Conservation (phyloP, 2,329 filamentous ascomycete species). For the Colletotrichum abscissum region DNA sequence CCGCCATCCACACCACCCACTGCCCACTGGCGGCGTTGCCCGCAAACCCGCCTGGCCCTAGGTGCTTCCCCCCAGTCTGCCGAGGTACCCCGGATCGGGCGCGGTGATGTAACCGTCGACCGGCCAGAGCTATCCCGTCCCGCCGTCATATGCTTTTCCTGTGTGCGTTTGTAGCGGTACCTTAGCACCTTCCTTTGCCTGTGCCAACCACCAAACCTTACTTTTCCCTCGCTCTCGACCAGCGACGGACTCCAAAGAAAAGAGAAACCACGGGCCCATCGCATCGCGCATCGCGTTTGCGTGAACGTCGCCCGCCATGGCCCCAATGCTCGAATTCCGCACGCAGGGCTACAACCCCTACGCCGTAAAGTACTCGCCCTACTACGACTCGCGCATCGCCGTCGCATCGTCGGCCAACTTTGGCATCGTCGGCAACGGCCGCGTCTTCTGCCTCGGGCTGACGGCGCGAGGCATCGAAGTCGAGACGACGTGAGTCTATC, state of each 20-base stretch:
- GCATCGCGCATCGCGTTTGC: neutral
- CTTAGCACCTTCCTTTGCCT: neutral
- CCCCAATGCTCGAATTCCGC: constrained; percentile 88
- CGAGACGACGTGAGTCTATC: constrained; percentile 75
- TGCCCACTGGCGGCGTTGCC: neutral
- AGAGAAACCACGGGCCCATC: neutral
- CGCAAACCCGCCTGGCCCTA: neutral
- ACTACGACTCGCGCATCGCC: constrained; percentile 94
- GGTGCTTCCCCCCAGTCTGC: constrained; percentile 17
- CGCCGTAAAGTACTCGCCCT: constrained; percentile 97
- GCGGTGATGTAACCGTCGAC: constrained; percentile 26
- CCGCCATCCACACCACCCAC: constrained; percentile 8
- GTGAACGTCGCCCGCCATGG: constrained; percentile 44
- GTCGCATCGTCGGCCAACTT: constrained; percentile 95
- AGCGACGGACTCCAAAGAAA: neutral
- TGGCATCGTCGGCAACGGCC: constrained; percentile 95
- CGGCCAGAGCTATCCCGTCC: constrained; percentile 30
- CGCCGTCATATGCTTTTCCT: constrained; percentile 24
- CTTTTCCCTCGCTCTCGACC: neutral
- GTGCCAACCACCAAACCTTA: neutral
- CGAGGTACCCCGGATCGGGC: constrained; percentile 35
- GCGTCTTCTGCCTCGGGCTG: constrained; percentile 85
- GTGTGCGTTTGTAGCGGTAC: neutral
- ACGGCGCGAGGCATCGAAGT: constrained; percentile 86
- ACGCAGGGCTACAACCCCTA: constrained; percentile 96